Base-by-base conservation (phyloP, 2,329 filamentous ascomycete genomes). In the Westerdykella sp. region DNA sequence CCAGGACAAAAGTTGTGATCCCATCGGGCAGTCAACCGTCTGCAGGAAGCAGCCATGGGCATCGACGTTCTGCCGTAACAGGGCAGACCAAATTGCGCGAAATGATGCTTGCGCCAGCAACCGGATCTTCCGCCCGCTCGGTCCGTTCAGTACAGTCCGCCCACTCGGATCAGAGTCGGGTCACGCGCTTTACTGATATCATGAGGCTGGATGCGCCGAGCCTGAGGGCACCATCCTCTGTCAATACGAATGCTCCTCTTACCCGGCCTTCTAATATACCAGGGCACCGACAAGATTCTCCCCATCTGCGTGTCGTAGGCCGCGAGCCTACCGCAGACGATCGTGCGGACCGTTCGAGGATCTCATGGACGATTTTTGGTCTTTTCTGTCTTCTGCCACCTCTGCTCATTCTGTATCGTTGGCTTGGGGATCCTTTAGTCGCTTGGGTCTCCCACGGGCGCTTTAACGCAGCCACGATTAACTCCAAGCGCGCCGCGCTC, bases 391-490 rank as follows among this genome's bases (percentile, higher is more conserved):
- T 68, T 1, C 48, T 69, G 12, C 66, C 66, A 4, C 61, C 66
- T 6, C 50, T 60, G 11, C 59, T 68, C 22, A 51, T 68, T 22
- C 54, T 69, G 18, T 67, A 59, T 43, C 63, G 65, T n/a, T 55
- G 54, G 21, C 48, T 51, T 16, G 57, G 62, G 30, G 66, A 69
- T 44, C 40, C 43, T 2, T 42, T 65, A 36, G 63, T 69, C 10
- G 45, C 47, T 10, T 57, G 48, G 2, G 34, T 58, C 12, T 64
- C 65, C 0, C 48, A 60, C 5, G 66, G 65, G 11, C 50, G 54
- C 4, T 48, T 68, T 16, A 51, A 55, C 6, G 49, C 58, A n/a
- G 65, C 59, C 43, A 51, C 58, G 1, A 37, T 45, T 14, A 41
- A 47, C 31, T 55, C 64, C n/a, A 68, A 69, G 48, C 45, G 50